These are phyloP conservation scores for Spergularia azorica DNA, from an alignment of 179 eudicot species.

Conservation along the genomic window DNA sequence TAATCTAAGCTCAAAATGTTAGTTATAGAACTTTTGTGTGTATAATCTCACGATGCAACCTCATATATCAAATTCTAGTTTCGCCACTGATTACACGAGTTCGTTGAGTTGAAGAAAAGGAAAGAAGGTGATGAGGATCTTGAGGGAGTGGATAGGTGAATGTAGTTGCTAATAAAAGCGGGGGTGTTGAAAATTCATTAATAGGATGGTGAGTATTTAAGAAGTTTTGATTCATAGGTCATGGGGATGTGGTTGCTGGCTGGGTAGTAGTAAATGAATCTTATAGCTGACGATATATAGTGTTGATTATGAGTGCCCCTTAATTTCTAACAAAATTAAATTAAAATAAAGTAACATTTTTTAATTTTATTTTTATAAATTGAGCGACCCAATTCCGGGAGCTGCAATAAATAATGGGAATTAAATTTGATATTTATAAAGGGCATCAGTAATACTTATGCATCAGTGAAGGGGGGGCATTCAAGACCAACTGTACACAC, in stretches of 20 bases:
- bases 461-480: constrained; percentile 29
- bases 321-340: no score
- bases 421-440: constrained; percentile 23
- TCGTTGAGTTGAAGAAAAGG: no score
- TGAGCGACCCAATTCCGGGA: constrained; percentile 42
- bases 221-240: constrained; percentile 36
- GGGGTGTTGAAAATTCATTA: constrained; percentile 29
- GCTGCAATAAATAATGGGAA: constrained; percentile 35
- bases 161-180: constrained; percentile 31
- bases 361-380: no score
- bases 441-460: background rate
- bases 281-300: constrained; percentile 13
- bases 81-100: no score
- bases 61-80: no score
- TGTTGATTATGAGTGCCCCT: no score
- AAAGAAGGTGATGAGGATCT: background rate
- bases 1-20: no score
- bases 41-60: no score
- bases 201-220: constrained; percentile 30
- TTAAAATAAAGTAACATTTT: no score
- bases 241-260: constrained; percentile 36
- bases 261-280: background rate
- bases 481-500: constrained; percentile 52
- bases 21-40: no score
- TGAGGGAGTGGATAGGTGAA: constrained; percentile 11